Percentiles rank a stretch among this genome's conserved stretches.
These are phyloP conservation scores for Nakaseomyces delphensis DNA, from an alignment of 1,139 yeast genomes.

Conservation along the genomic window DNA sequence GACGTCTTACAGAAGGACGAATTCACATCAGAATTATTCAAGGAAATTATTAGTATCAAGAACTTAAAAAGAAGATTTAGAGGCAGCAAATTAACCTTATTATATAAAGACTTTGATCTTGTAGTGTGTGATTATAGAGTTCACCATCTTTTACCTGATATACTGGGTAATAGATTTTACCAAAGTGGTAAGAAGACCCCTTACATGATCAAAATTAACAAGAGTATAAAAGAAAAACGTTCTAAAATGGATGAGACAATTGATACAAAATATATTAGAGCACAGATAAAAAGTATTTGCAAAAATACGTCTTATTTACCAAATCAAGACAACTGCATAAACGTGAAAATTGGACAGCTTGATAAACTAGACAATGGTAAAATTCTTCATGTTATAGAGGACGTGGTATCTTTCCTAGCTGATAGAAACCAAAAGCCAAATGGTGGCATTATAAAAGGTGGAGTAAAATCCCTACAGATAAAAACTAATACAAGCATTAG, in stretches of 20 bases:
- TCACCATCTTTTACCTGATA: slow-evolving; percentile 47
- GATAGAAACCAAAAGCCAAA: slow-evolving; percentile 43
- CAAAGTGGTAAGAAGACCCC: slow-evolving; percentile 39
- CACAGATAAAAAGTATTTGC: slow-evolving; percentile 53
- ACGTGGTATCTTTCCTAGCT: slow-evolving; percentile 44
- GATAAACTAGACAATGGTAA: slow-evolving; percentile 37
- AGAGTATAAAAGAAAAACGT: slow-evolving; percentile 36
- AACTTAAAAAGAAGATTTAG: slow-evolving; percentile 43
- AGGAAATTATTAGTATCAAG: slow-evolving; percentile 49
- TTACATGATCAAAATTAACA: slow-evolving; percentile 56
- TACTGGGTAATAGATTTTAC: slow-evolving; percentile 50
- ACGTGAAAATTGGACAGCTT: slow-evolving; percentile 44
- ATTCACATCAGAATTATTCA: slow-evolving; percentile 50
- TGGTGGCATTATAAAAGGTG: slow-evolving; percentile 45
- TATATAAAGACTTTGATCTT: slow-evolving; percentile 55
- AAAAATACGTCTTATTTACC: slow-evolving; percentile 54
- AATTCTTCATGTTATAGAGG: slow-evolving; percentile 46
- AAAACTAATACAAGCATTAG: slow-evolving; percentile 60
- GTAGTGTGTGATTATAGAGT: slow-evolving; percentile 59
- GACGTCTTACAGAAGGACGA: slow-evolving; percentile 37
- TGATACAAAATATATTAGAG: slow-evolving; percentile 51
- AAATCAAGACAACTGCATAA: slow-evolving; percentile 40
- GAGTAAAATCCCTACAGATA: slow-evolving; percentile 44
- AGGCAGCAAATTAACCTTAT: slow-evolving; percentile 38
- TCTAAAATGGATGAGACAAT: slow-evolving; percentile 22